A percentile compares a stretch with the other conserved stretches of the same genome.
Conservation (phyloP, 805 yeast species). For the Candida pini region DNA sequence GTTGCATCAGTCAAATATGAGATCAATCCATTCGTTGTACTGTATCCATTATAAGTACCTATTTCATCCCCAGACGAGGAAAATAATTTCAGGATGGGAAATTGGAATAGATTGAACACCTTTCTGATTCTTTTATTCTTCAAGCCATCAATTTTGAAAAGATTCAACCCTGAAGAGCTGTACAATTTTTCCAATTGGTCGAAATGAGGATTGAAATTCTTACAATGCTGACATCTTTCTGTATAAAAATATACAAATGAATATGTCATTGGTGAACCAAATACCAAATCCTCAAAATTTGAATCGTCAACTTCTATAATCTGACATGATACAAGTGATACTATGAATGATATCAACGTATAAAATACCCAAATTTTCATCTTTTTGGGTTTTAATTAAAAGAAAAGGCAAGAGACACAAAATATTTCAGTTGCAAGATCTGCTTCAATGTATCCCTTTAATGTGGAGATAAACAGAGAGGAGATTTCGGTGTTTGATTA, state of each 20-base stretch:
- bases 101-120: constrained; percentile 36
- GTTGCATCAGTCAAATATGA: constrained; percentile 27
- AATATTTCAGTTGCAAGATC: too few species aligned
- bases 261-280: constrained; percentile 24
- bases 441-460: too few species aligned
- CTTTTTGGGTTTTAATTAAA: too few species aligned
- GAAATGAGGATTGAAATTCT: constrained; percentile 39
- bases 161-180: constrained; percentile 30
- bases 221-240: constrained; percentile 41
- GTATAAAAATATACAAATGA: constrained; percentile 45
- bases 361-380: too few species aligned
- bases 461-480: too few species aligned
- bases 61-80: constrained; percentile 36
- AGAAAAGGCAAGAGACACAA: neutral
- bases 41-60: constrained; percentile 30
- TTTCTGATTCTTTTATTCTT: constrained; percentile 30
- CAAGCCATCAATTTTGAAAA: constrained; percentile 32
- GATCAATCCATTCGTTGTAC: constrained; percentile 28
- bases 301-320: constrained; percentile 18
- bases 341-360: neutral
- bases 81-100: constrained; percentile 46
- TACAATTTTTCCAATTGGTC: constrained; percentile 39
- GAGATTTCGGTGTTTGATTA: too few species aligned
- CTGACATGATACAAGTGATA: neutral
- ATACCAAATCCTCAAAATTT: constrained; percentile 19